Base-by-base conservation (phyloP, 495 filamentous ascomycete species). In the Penicillium dipodomyicola region DNA sequence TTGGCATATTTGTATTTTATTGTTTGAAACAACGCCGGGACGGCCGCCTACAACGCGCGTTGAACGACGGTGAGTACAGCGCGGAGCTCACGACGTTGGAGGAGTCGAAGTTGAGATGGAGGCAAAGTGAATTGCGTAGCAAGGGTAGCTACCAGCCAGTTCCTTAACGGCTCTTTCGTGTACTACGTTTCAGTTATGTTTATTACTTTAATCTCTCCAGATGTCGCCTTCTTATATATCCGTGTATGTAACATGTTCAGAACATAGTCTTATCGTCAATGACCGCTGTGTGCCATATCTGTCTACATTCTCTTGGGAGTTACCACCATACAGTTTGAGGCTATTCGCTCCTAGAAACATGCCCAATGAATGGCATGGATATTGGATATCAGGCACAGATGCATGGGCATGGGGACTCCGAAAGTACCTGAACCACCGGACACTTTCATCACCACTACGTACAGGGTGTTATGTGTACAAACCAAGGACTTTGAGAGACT, bases 11-110 rank as follows among this genome's bases (percentile, higher is more conserved):
- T 5, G 14, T 14, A 17, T 63, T 54, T 46, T 65, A 49, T 49
- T 63, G 57, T 33, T 11, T 39, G 11, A 54, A 57, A 27, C 63
- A 65, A 30, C 60, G 63, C 25, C 50, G 39, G 30, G 44, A 49
- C 15, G 63, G 63, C 22, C 57, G 60, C n/a, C 47, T 65, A 23
- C 60, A 63, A 27, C 54, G 63, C 10, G 63, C 60, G 0, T 46
- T 65, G 12, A 30, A 65, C 19, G 50, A 65, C 50, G 56, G 43
- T 0, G 52, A 56, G n/a, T 44, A 32, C 19, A 54, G 27, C 19
- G 40, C 33, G 4, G 60, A 65, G 15, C 54, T 65, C 15, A 50
- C 30, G 2, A 35, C 42, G 0, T 46, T 63, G 50, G 57, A 55
- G 8, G 19, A 54, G 20, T 50, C 52, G 8, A 57, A 60, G 29